Conservation (phyloP, 2,329 filamentous ascomycete species). For the Alternaria ventricosa region DNA sequence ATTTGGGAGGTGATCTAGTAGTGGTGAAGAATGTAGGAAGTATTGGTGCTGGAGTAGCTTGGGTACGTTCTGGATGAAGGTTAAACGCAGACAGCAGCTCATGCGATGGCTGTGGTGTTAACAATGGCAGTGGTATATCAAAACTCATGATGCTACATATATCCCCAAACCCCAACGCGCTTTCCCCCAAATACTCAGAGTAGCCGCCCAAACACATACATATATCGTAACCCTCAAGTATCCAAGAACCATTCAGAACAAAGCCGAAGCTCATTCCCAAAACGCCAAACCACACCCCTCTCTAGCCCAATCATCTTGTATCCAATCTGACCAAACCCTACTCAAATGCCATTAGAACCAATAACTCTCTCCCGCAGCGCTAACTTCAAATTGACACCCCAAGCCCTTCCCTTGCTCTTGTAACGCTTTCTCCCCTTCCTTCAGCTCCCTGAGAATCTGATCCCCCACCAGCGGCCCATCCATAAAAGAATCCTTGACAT, state of each 20-base stretch:
- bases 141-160: neutral
- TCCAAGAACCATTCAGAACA: neutral
- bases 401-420: slow-evolving; percentile 62
- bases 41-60: neutral
- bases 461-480: slow-evolving; percentile 72
- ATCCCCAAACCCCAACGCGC: neutral
- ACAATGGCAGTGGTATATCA: neutral
- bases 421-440: slow-evolving; percentile 63
- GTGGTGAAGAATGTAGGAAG: neutral
- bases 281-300: neutral
- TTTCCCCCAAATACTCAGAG: neutral
- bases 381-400: slow-evolving; percentile 81
- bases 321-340: neutral
- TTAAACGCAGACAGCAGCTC: neutral
- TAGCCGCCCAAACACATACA: neutral
- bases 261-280: neutral
- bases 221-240: neutral
- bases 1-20: neutral
- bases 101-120: neutral
- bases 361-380: slow-evolving; percentile 67
- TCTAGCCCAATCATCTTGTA: neutral
- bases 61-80: neutral
- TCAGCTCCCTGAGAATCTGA: slow-evolving; percentile 73
- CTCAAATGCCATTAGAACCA: slow-evolving; percentile 49
- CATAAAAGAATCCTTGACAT: slow-evolving; percentile 84